Evolutionary conservation across 2,329 filamentous ascomycete species (phyloP), one percentile per base, ranked within the genome.

Genomic region (Leptographium procerum): DNA sequence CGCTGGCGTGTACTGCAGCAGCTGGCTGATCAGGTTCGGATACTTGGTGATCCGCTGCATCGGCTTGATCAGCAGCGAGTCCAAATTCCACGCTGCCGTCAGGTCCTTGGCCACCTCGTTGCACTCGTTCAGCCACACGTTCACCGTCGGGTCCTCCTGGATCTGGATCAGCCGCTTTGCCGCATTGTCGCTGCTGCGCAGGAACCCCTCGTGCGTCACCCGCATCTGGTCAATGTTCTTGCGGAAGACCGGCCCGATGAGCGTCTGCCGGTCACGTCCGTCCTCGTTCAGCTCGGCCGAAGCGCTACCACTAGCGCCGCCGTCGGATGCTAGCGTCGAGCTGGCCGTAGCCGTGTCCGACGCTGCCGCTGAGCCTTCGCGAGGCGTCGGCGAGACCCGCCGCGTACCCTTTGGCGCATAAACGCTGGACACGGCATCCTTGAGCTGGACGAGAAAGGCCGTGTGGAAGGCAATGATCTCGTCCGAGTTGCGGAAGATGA

Each of bases 11-110:
- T 86, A 82, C 62, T 91, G 85, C 28, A 95, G 77, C 13, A 99
- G 77, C 59, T 91, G 85, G 36, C 85, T 83, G 51, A 99, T 82
- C 47, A 99, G 77, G 52, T 96, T 85, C 4, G 91, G 91, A 68
- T 97, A 99, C 67, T 96, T 96, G 36, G 92, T 86, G 62, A 97
- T 86, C 53, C 94, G 84, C 72, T 99, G 94, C 70, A 95, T 91
- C 1, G 94, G 94, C 71, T 99, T 99, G 68, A 99, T 92, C 24
- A 99, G 81, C n/a, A 99, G 77, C 0, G 94, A 95, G 70, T 96
- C 91, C 61, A 99, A 73, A 70, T 95, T 89, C 94, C 94, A 99
- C 0, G 94, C 92, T 29, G 86, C 84, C 0, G 94, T 99, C 62
- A 99, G 80, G 69, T 96, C 94, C 65, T 90, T 88, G 14, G 92